phyloP scores from a whole-genome alignment of 106 monocot species.

The Acorus calamus region DNA sequence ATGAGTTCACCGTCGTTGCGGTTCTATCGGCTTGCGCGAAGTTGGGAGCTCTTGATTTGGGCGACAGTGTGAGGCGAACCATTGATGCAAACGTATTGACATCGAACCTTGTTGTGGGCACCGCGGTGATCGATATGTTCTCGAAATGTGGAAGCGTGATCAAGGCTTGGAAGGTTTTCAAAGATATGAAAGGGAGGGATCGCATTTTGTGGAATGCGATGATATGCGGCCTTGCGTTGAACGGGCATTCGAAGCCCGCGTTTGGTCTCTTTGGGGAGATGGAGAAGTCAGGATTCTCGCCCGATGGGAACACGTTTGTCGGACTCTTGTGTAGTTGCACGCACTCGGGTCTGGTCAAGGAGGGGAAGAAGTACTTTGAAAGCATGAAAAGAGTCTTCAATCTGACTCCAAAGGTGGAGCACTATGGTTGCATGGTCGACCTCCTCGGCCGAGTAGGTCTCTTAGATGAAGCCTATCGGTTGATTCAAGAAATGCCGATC shows the following conservation, averaged over 20 bases:
- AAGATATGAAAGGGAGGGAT: conserved; percentile 34
- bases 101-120: conserved; percentile 55
- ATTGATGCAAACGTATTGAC: conserved; percentile 30
- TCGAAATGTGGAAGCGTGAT: conserved; percentile 52
- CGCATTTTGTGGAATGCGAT: conserved; percentile 61
- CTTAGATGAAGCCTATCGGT: conserved; percentile 45
- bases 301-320: conserved; percentile 52
- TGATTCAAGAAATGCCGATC: conserved; percentile 46
- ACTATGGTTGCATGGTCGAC: conserved; percentile 82
- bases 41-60: conserved; percentile 58
- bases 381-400: conserved; percentile 33
- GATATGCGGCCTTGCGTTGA: conserved; percentile 67
- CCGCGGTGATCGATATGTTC: conserved; percentile 81
- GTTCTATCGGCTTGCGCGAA: conserved; percentile 65
- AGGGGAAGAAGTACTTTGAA: conserved; percentile 45
- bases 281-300: conserved; percentile 32
- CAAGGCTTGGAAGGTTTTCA: conserved; percentile 43
- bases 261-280: conserved; percentile 53
- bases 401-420: conserved; percentile 58
- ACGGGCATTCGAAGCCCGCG: conserved; percentile 37
- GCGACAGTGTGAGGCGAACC: conserved; percentile 15
- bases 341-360: conserved; percentile 59
- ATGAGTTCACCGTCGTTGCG: conserved; percentile 64
- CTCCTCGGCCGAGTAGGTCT: conserved; percentile 60
- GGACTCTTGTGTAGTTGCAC: conserved; percentile 59